Evolutionary conservation across 2,329 filamentous ascomycete genomes (phyloP).

Genomic region (Huntiella savannae): DNA sequence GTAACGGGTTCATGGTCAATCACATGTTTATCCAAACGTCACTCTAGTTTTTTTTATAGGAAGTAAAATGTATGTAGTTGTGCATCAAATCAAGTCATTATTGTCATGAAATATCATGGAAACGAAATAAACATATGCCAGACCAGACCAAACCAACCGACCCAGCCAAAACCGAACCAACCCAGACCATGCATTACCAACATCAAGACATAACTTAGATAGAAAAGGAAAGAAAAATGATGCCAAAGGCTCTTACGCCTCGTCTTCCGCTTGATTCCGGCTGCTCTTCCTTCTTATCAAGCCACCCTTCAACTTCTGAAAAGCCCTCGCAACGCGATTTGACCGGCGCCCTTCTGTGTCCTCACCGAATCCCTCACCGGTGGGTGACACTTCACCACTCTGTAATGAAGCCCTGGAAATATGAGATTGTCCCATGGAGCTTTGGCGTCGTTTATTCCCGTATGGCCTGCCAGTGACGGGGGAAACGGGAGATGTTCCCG

Average conservation of each 20-base stretch:
- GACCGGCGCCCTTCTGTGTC: neutral
- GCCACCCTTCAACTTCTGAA: conserved; percentile 6
- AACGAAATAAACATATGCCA: neutral
- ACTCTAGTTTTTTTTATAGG: too few relatives aligned
- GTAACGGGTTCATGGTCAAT: too few relatives aligned
- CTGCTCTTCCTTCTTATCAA: neutral
- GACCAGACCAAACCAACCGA: neutral
- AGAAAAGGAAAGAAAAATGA: neutral
- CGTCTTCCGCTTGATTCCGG: neutral
- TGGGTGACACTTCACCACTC: neutral
- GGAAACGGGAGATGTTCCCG: neutral
- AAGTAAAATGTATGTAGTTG: too few relatives aligned
- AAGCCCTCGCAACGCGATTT: conserved; percentile 1
- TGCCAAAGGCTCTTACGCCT: neutral
- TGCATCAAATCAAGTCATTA: too few relatives aligned
- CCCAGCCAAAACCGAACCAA: neutral
- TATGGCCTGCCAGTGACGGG: neutral
- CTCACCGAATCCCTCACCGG: neutral
- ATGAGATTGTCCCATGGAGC: neutral
- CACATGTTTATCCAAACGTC: too few relatives aligned
- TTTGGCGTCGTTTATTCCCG: neutral
- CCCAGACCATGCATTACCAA: neutral
- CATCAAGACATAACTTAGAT: neutral
- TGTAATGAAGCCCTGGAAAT: neutral
- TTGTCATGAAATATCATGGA: neutral